phyloP scores from a whole-genome alignment of 331 rosid genomes.

The Ulmus americana region DNA sequence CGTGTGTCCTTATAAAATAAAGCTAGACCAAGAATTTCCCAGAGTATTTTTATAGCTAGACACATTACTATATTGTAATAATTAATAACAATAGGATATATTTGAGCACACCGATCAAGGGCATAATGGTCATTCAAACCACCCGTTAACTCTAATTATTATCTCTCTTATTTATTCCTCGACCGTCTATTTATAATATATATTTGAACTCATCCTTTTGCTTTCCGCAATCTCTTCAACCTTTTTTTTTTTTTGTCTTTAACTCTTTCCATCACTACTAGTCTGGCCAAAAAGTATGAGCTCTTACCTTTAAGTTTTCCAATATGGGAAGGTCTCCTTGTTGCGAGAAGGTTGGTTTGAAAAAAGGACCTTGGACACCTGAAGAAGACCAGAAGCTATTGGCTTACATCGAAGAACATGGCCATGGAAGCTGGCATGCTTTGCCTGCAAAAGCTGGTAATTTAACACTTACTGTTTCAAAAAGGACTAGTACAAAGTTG shows the following conservation, averaged over 20 bases:
- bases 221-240: conserved; percentile 4
- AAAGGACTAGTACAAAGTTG: too few species aligned
- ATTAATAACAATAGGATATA: neutral
- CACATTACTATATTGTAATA: too few species aligned
- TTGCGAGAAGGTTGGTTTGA: conserved; percentile 43
- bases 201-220: neutral
- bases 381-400: neutral
- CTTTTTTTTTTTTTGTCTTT: neutral
- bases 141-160: conserved; percentile 3
- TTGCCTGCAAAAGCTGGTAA: conserved; percentile 39
- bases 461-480: too few species aligned
- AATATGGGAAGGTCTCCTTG: conserved; percentile 50
- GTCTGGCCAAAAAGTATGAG: neutral
- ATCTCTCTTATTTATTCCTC: neutral
- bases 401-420: too few species aligned
- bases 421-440: too few species aligned
- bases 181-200: conserved; percentile 14
- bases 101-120: neutral
- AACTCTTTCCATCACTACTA: neutral
- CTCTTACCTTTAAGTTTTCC: neutral
- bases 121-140: neutral
- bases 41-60: neutral
- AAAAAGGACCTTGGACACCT: conserved; percentile 54
- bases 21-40: neutral
- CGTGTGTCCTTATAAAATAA: neutral